A percentile compares a stretch with the other conserved stretches of the same genome.
phyloP scores from a whole-genome alignment of 495 filamentous ascomycete genomes.

The Daldinia vernicosa region DNA sequence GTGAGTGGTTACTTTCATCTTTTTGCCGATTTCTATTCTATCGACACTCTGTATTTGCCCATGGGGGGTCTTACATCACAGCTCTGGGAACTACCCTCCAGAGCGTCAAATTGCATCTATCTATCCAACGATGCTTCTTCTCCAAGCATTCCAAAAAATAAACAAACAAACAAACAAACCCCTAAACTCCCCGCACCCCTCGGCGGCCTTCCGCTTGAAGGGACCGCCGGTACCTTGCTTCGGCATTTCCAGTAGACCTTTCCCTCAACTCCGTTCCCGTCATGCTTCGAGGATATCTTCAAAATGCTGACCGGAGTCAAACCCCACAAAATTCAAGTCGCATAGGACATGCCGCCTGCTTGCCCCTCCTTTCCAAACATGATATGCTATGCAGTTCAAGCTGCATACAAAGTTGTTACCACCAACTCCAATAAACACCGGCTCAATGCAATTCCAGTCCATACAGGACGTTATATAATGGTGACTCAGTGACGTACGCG shows the following conservation, averaged over 20 bases:
- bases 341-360: neutral
- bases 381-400: neutral
- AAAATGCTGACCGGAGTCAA: slow-evolving; percentile 21
- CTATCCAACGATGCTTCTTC: neutral
- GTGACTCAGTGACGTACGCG: neutral
- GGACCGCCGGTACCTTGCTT: neutral
- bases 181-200: slow-evolving; percentile 5
- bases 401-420: neutral
- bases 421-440: slow-evolving; percentile 20
- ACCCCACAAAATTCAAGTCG: slow-evolving; percentile 8
- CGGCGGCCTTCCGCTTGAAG: slow-evolving; percentile 2
- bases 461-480: slow-evolving; percentile 4
- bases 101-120: neutral
- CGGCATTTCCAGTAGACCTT: neutral
- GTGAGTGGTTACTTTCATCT: slow-evolving; percentile 1
- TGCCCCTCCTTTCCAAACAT: slow-evolving; percentile 1
- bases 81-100: neutral
- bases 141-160: neutral
- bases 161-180: neutral
- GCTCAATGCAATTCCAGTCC: slow-evolving; percentile 17
- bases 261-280: slow-evolving; percentile 19
- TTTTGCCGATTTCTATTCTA: slow-evolving; percentile 16
- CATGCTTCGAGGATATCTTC: slow-evolving; percentile 32
- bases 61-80: slow-evolving; percentile 8
- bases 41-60: slow-evolving; percentile 20